phyloP scores from a whole-genome alignment of 257 asterid genomes.

The Nicotiana benthamiana region DNA sequence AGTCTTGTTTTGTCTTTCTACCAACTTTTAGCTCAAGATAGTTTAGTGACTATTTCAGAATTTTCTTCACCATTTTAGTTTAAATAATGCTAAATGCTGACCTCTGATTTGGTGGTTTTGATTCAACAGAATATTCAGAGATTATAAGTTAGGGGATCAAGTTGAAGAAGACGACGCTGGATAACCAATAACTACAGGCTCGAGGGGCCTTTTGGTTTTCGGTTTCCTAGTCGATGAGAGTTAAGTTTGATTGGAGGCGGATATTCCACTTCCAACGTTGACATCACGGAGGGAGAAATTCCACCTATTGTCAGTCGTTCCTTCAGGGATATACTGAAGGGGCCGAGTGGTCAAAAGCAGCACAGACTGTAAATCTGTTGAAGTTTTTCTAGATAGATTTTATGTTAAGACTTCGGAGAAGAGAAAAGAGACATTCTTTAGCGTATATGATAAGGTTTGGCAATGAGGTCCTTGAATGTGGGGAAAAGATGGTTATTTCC shows the following conservation, averaged over 20 bases:
- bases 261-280: not conserved
- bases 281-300: not conserved
- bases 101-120: not conserved
- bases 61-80: not conserved
- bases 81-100: not conserved
- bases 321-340: not conserved
- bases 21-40: not conserved
- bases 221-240: not conserved
- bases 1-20: not conserved
- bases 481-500: constrained; percentile 55
- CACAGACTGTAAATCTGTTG: not conserved
- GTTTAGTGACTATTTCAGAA: too few relatives aligned
- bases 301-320: not conserved
- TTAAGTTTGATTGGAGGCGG: not conserved
- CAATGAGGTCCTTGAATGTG: constrained; percentile 34
- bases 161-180: not conserved
- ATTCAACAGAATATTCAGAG: not conserved
- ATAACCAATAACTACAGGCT: not conserved
- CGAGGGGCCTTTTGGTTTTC: not conserved
- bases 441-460: constrained; percentile 11
- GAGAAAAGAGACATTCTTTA: not conserved
- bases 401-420: constrained; percentile 8
- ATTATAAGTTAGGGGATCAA: not conserved
- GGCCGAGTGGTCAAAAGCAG: not conserved
- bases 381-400: not conserved